Conservation (phyloP, 257 asterid genomes). For the Jacaranda copaia region DNA sequence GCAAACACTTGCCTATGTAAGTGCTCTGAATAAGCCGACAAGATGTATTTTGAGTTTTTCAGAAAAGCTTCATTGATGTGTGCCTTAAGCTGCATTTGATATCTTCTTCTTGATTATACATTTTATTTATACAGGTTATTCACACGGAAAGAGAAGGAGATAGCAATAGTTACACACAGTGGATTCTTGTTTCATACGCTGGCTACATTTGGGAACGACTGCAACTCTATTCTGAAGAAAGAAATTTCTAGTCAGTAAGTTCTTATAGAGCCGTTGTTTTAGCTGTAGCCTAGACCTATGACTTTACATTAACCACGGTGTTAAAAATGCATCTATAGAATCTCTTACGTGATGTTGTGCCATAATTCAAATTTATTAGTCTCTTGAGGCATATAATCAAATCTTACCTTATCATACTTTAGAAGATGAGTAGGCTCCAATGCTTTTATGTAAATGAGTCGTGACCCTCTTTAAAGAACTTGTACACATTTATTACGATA, state of each 20-base stretch:
- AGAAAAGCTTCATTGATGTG: background rate
- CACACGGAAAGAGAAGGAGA: constrained; percentile 86
- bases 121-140: constrained; percentile 59
- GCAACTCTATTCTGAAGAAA: constrained; percentile 69
- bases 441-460: background rate
- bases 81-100: constrained; percentile 16
- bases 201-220: constrained; percentile 68
- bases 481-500: background rate
- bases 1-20: background rate
- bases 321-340: background rate
- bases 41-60: background rate
- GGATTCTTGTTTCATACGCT: constrained; percentile 86
- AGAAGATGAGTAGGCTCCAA: background rate
- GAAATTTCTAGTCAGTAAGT: constrained; percentile 84
- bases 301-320: background rate
- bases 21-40: background rate
- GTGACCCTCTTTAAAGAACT: background rate
- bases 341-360: background rate
- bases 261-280: constrained; percentile 5
- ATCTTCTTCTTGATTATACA: constrained; percentile 26
- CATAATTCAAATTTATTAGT: background rate
- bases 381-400: background rate
- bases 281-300: background rate
- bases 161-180: constrained; percentile 90
- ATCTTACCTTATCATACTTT: background rate